Percentiles rank a stretch among this genome's conserved stretches.
Evolutionary conservation across 202 grass and related monocot genomes (phyloP).

Genomic region (Setaria italica): DNA sequence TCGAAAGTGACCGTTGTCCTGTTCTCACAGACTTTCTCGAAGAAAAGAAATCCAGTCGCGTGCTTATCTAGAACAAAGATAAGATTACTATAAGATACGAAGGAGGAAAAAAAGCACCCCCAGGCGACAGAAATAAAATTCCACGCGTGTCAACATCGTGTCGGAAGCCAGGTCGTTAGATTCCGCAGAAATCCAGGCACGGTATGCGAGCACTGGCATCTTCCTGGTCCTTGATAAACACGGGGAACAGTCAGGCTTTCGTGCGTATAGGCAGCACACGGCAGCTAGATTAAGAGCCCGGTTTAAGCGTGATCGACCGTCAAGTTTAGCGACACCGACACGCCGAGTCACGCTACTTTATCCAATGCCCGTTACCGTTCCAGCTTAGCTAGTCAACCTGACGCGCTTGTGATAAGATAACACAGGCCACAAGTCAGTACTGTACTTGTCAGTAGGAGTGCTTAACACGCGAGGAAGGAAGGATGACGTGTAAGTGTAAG

Average conservation of each 20-base stretch:
- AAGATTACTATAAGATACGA: not conserved
- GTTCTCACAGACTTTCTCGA: not conserved
- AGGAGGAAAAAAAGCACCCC: not conserved
- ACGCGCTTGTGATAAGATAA: not conserved
- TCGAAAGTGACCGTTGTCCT: not conserved
- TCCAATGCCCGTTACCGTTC: not conserved
- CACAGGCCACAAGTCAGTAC: not conserved
- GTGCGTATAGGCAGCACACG: no score
- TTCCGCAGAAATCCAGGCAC: not conserved
- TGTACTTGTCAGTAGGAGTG: no score
- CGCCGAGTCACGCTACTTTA: not conserved
- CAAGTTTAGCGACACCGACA: not conserved
- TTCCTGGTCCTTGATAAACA: not conserved
- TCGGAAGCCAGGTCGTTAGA: not conserved
- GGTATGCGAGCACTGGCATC: not conserved
- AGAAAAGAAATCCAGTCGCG: not conserved
- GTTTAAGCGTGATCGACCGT: not conserved
- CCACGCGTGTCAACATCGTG: not conserved
- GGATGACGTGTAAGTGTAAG: no score
- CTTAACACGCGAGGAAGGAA: no score
- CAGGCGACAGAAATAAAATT: not conserved
- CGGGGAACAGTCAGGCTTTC: no score
- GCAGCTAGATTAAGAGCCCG: no score
- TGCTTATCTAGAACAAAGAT: slow-evolving; percentile 20
- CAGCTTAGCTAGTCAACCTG: not conserved